Evolutionary conservation across 1,284 basidiomycete genomes (phyloP).

Genomic region (Ustilago xerochloae): DNA sequence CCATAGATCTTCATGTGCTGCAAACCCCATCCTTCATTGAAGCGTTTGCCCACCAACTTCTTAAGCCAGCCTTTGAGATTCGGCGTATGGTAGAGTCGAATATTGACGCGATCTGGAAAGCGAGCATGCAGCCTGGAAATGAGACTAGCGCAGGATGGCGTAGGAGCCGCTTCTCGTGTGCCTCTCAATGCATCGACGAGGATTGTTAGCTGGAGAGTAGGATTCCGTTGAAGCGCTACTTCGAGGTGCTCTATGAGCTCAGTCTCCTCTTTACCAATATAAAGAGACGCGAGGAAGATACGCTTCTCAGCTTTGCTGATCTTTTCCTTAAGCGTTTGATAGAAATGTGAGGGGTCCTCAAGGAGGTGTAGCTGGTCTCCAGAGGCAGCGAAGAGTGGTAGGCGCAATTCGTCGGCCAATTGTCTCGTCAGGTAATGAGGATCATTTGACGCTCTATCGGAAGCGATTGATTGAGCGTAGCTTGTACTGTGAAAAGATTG

Average conservation of each 20-base stretch:
- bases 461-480: neutral
- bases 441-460: neutral
- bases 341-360: slow-evolving; percentile 42
- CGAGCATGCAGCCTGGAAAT: slow-evolving; percentile 50
- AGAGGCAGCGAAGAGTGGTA: slow-evolving; percentile 43
- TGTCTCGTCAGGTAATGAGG: slow-evolving; percentile 25
- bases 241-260: slow-evolving; percentile 50
- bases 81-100: slow-evolving; percentile 82
- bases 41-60: slow-evolving; percentile 84
- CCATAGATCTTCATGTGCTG: slow-evolving; percentile 99
- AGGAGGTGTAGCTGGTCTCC: slow-evolving; percentile 41
- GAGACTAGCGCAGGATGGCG: slow-evolving; percentile 70
- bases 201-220: slow-evolving; percentile 77
- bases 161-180: slow-evolving; percentile 79
- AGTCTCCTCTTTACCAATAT: slow-evolving; percentile 61
- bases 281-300: slow-evolving; percentile 61
- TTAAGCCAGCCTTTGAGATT: slow-evolving; percentile 80
- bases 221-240: slow-evolving; percentile 70
- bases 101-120: slow-evolving; percentile 80
- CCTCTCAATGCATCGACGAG: slow-evolving; percentile 90
- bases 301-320: slow-evolving; percentile 41
- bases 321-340: slow-evolving; percentile 36
- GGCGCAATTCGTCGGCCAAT: slow-evolving; percentile 16
- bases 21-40: slow-evolving; percentile 97
- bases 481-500: neutral